These are phyloP conservation scores for Perilla frutescens DNA, from an alignment of 257 asterid species.

Conservation along the genomic window DNA sequence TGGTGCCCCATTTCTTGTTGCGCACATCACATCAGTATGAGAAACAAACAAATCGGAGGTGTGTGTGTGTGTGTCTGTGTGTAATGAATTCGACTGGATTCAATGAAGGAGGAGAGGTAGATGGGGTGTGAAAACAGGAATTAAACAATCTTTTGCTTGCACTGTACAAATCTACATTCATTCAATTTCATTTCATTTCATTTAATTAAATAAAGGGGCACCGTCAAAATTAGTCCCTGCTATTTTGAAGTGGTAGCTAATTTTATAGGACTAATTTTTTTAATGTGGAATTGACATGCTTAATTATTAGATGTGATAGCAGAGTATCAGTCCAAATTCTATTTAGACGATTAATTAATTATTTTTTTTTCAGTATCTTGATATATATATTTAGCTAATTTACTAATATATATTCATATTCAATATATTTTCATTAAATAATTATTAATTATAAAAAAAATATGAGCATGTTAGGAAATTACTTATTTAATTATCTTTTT, in stretches of 20 bases:
- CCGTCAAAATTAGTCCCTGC: background rate
- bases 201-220: background rate
- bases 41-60: background rate
- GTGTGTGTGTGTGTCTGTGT: background rate
- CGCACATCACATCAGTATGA: conserved; percentile 34
- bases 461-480: too few species aligned
- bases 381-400: too few species aligned
- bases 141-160: conserved; percentile 13
- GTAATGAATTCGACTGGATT: conserved; percentile 11
- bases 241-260: background rate
- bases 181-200: background rate
- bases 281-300: background rate
- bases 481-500: too few species aligned
- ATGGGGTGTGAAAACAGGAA: background rate
- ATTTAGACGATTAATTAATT: background rate
- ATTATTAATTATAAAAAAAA: too few species aligned
- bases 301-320: background rate
- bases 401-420: too few species aligned
- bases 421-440: too few species aligned
- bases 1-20: conserved; percentile 71
- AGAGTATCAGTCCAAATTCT: background rate
- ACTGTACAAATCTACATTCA: background rate
- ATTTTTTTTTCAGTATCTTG: too few species aligned
- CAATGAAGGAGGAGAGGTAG: conserved; percentile 21
- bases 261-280: background rate